Conservation (phyloP, 1,284 basidiomycete genomes). For the Ceratobasidium sp. region DNA sequence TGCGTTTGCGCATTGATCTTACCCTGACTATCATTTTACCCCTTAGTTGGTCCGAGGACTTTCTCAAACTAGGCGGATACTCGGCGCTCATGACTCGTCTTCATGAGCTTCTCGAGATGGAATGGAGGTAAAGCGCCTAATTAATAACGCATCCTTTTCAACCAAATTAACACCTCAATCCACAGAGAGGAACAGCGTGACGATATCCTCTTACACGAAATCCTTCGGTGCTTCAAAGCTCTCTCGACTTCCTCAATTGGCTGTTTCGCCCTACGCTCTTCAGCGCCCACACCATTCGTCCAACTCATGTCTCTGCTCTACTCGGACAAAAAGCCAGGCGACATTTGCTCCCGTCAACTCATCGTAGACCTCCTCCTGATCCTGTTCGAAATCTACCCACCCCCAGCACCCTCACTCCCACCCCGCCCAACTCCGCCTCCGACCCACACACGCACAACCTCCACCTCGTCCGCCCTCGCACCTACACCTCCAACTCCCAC, state of each 20-base stretch:
- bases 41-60: constrained; percentile 89
- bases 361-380: constrained; percentile 88
- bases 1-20: constrained; percentile 20
- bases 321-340: constrained; percentile 97
- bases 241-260: constrained; percentile 90
- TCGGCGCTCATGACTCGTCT: constrained; percentile 84
- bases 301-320: constrained; percentile 88
- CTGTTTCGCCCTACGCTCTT: constrained; percentile 83
- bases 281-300: constrained; percentile 87
- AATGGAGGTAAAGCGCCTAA: constrained; percentile 84
- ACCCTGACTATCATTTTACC: constrained; percentile 48
- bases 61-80: constrained; percentile 88
- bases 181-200: constrained; percentile 96
- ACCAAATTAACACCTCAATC: constrained; percentile 3
- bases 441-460: constrained; percentile 48
- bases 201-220: constrained; percentile 92
- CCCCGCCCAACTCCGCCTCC: constrained; percentile 60
- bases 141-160: constrained; percentile 20
- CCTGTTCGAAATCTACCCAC: constrained; percentile 86
- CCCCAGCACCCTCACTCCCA: constrained; percentile 65
- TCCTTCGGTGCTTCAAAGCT: constrained; percentile 94
- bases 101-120: constrained; percentile 93
- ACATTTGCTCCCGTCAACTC: constrained; percentile 89
- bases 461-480: constrained; percentile 52
- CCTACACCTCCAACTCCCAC: constrained; percentile 58